phyloP scores from a whole-genome alignment of 805 yeast genomes.

The Candida maris region DNA sequence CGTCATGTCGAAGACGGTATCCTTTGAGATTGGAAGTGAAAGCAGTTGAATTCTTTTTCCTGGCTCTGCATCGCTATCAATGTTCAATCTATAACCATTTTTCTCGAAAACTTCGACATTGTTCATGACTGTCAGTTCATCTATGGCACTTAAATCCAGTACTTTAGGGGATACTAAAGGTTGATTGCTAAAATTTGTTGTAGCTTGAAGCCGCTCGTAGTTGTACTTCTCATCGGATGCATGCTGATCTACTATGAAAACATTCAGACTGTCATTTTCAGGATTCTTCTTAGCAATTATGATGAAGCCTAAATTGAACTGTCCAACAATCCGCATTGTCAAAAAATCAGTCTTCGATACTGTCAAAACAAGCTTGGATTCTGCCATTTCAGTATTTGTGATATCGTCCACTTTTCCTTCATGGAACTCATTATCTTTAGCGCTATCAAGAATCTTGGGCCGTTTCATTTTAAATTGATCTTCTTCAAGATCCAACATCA shows the following conservation, averaged over 20 bases:
- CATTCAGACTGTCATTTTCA: slow-evolving; percentile 40
- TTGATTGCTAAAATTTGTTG: slow-evolving; percentile 62
- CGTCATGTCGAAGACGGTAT: slow-evolving; percentile 56
- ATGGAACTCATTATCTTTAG: neutral
- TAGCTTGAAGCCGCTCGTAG: slow-evolving; percentile 65
- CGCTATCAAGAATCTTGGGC: slow-evolving; percentile 1
- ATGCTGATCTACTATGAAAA: slow-evolving; percentile 93
- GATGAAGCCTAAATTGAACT: slow-evolving; percentile 94
- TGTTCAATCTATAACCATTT: slow-evolving; percentile 71
- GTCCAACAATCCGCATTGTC: slow-evolving; percentile 81
- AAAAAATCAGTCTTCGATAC: slow-evolving; percentile 71
- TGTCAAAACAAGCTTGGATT: slow-evolving; percentile 52
- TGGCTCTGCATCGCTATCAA: slow-evolving; percentile 48
- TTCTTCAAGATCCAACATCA: slow-evolving; percentile 1
- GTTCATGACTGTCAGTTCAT: slow-evolving; percentile 68
- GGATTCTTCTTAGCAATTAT: slow-evolving; percentile 52
- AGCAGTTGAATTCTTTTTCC: slow-evolving; percentile 54
- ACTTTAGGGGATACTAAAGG: slow-evolving; percentile 57
- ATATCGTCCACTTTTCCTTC: slow-evolving; percentile 37
- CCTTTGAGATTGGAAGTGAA: slow-evolving; percentile 72
- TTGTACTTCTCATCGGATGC: slow-evolving; percentile 96
- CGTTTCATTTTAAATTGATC: slow-evolving; percentile 2
- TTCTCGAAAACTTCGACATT: slow-evolving; percentile 51
- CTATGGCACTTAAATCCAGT: slow-evolving; percentile 70
- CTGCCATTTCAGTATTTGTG: slow-evolving; percentile 48